Conservation (phyloP, 768 basidiomycete species). For the Mycena rebaudengoi region DNA sequence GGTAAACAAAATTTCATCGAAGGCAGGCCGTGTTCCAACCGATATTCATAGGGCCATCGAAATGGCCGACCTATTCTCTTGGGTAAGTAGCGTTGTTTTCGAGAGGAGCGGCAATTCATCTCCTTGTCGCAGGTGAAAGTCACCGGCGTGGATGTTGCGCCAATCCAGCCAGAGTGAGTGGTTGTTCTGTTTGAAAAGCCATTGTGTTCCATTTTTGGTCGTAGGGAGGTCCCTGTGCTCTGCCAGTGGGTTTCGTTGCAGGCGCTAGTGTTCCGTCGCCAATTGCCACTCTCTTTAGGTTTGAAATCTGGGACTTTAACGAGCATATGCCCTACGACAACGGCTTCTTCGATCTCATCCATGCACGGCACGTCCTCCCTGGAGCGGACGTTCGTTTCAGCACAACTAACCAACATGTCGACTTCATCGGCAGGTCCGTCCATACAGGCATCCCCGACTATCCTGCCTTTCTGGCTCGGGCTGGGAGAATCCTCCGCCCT, state of each 20-base stretch:
- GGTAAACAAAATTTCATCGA: too few relatives aligned
- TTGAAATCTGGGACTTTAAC: constrained; percentile 77
- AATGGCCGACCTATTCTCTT: constrained; percentile 7
- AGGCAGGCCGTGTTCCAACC: too few relatives aligned
- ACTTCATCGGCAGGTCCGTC: too few relatives aligned
- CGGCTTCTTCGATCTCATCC: constrained; percentile 71
- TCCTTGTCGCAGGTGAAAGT: neutral
- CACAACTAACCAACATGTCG: too few relatives aligned
- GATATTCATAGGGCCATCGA: too few relatives aligned
- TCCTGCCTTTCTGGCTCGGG: constrained; percentile 65
- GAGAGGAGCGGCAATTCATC: neutral
- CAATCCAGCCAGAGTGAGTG: constrained; percentile 10
- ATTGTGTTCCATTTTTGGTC: neutral
- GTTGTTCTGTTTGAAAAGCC: too few relatives aligned
- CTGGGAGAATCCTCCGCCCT: constrained; percentile 72
- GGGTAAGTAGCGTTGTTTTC: neutral
- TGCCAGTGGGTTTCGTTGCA: constrained; percentile 6
- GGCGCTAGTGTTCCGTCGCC: too few relatives aligned
- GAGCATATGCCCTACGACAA: constrained; percentile 69
- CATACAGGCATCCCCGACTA: constrained; percentile 74
- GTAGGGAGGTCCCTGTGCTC: constrained; percentile 6
- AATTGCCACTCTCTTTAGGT: constrained; percentile 58
- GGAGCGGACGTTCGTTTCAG: too few relatives aligned
- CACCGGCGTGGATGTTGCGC: constrained; percentile 10
- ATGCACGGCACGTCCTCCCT: too few relatives aligned